These are phyloP conservation scores for Nicotiana paniculata DNA, from an alignment of 257 asterid species.

Conservation along the genomic window DNA sequence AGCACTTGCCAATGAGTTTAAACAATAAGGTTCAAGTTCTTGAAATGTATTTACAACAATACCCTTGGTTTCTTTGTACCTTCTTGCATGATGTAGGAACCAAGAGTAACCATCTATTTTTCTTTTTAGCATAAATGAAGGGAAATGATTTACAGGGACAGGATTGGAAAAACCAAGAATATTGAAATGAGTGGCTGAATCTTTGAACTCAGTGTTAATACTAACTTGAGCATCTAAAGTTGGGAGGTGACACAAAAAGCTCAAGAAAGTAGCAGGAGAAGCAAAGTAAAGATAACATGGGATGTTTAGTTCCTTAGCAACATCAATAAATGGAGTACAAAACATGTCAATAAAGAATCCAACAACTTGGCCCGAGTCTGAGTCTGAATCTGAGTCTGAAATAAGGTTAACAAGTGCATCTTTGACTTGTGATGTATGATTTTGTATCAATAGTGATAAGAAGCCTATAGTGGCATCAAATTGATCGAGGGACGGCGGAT, in stretches of 20 bases:
- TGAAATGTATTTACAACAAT: slow-evolving; percentile 12
- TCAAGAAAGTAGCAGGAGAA: slow-evolving; percentile 16
- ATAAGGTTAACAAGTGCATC: slow-evolving; percentile 11
- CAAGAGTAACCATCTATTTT: slow-evolving; percentile 4
- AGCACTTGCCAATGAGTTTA: neutral
- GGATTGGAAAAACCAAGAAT: slow-evolving; percentile 11
- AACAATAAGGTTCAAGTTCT: slow-evolving; percentile 11
- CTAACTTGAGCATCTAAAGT: slow-evolving; percentile 1
- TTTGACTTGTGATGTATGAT: slow-evolving; percentile 7
- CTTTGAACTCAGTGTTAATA: neutral
- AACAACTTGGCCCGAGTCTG: neutral
- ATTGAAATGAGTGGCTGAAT: neutral
- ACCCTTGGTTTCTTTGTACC: slow-evolving; percentile 11
- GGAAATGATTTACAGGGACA: neutral
- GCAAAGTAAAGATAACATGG: slow-evolving; percentile 18
- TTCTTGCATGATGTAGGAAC: neutral
- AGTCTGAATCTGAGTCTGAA: neutral
- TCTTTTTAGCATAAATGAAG: slow-evolving; percentile 5
- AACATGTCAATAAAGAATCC: slow-evolving; percentile 14
- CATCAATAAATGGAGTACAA: slow-evolving; percentile 15
- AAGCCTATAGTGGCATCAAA: neutral
- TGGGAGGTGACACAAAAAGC: slow-evolving; percentile 10
- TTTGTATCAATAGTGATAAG: neutral
- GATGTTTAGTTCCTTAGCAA: slow-evolving; percentile 10
- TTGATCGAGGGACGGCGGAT: slow-evolving; percentile 9